Evolutionary conservation across 1,139 yeast species (phyloP), one percentile per base, ranked within the genome.

Genomic region (Zygosaccharomyces sapae): DNA sequence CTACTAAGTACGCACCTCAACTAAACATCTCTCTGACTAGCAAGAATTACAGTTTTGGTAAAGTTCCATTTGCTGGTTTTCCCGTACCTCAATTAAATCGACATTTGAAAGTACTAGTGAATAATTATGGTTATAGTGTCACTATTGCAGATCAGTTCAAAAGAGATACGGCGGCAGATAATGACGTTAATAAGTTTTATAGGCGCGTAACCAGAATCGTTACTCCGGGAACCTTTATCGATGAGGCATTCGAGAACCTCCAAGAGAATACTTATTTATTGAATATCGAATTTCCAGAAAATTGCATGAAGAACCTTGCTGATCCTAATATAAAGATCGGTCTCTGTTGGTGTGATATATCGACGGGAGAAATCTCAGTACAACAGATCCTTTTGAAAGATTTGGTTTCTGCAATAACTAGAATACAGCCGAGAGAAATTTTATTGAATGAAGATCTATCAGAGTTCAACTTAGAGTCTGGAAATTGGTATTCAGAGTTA

Each of bases 161-260:
- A 36, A 58, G 54, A 35, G 59, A 56, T 1, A 30, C 35, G 4
- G 41, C 43, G 0, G 51, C 55, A 1, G 63, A 57, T 13, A 61
- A 60, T 46, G 66, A 65, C 20, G 45, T 51, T 10, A 68, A 66
- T 51, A 73, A 74, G 27, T 76, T 82, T 35, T 80, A 77, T 45
- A 71, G 99, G 38, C 81, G 85, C 34, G 79, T 94, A 0, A 77
- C 89, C 3, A 72, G 97, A 39, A 80, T 90, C 5, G 79, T 92
- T 1, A 84, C 97, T 0, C 96, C 97, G 0, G 98, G 99, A 1
- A 92, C 97, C 0, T 75, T 92, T 44, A 77, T 90, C 9, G 96
- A 87, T 58, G 97, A 92, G 57, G 80, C 86, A 0, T 83, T 90
- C 54, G 70, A 92, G 57, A 85, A 89, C 58, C 80, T 79, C 51